phyloP scores from a whole-genome alignment of 1,284 basidiomycete species.

The Rhodotorula mucilaginosa region DNA sequence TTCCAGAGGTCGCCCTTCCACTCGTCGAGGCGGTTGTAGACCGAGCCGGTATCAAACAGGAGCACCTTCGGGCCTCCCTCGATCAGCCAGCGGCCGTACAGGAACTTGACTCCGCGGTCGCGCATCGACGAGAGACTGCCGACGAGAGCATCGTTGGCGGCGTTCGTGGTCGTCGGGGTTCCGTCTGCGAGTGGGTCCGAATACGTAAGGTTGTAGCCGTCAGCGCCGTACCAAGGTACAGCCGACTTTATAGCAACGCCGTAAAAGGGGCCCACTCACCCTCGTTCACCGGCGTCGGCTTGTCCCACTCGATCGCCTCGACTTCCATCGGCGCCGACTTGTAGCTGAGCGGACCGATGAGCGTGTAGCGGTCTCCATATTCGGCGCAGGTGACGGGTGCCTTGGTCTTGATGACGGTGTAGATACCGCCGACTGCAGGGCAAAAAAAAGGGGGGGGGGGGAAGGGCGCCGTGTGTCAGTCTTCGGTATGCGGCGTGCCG shows the following conservation, averaged over 20 bases:
- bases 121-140: constrained; percentile 73
- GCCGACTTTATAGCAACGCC: neutral
- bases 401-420: constrained; percentile 99
- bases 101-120: constrained; percentile 81
- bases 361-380: constrained; percentile 72
- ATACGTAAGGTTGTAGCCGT: neutral
- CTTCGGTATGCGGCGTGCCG: too few relatives aligned
- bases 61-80: constrained; percentile 92
- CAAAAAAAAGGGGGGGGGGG: too few relatives aligned
- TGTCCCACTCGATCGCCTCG: constrained; percentile 77
- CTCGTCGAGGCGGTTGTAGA: constrained; percentile 84
- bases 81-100: constrained; percentile 97
- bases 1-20: constrained; percentile 99
- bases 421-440: constrained; percentile 81
- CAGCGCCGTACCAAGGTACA: too few relatives aligned
- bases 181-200: constrained; percentile 11
- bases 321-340: constrained; percentile 99
- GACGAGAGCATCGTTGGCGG: constrained; percentile 59
- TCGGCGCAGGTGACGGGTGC: constrained; percentile 94
- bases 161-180: constrained; percentile 9
- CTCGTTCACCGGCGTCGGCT: constrained; percentile 27
- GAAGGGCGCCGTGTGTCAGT: neutral
- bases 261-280: constrained; percentile 2
- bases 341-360: constrained; percentile 92
- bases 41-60: constrained; percentile 89